A percentile compares a stretch with the other conserved stretches of the same genome.
These are phyloP conservation scores for Zalaria sp. DNA, from an alignment of 2,329 filamentous ascomycete species.

Conservation along the genomic window DNA sequence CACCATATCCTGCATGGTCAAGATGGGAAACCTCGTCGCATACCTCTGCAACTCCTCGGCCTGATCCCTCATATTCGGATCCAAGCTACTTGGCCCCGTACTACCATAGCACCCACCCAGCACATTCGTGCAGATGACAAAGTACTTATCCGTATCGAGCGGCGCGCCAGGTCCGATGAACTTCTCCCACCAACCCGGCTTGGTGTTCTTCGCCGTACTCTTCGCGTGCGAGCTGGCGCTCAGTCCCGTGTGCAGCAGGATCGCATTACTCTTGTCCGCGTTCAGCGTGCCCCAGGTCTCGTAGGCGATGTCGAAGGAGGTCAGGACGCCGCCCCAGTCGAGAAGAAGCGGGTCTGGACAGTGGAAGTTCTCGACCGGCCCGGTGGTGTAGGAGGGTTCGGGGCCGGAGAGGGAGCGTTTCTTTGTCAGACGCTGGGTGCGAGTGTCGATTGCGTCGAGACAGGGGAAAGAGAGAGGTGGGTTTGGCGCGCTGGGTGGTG, in stretches of 20 bases:
- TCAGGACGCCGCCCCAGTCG: conserved; percentile 90
- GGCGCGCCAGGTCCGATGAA: conserved; percentile 84
- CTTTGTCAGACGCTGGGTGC: conserved; percentile 50
- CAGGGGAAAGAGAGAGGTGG: conserved; percentile 83
- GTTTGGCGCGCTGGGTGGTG: conserved; percentile 43
- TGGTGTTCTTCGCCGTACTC: conserved; percentile 73
- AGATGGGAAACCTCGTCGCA: conserved; percentile 85
- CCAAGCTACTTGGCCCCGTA: conserved; percentile 76
- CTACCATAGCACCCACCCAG: conserved; percentile 92
- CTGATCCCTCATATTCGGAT: conserved; percentile 37
- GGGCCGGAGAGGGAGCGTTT: conserved; percentile 60
- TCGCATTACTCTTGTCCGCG: conserved; percentile 68
- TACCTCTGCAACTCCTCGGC: conserved; percentile 68
- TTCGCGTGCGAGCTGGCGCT: conserved; percentile 96
- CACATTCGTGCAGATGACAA: conserved; percentile 92
- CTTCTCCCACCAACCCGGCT: conserved; percentile 96
- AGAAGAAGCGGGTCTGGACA: conserved; percentile 63
- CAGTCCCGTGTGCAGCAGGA: conserved; percentile 83
- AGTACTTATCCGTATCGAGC: conserved; percentile 82
- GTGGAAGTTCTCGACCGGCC: conserved; percentile 65
- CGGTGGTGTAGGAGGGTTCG: conserved; percentile 87
- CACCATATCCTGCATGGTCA: conserved; percentile 97
- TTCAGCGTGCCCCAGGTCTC: conserved; percentile 85
- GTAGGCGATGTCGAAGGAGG: conserved; percentile 80
- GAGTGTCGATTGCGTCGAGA: conserved; percentile 68